Conservation (phyloP, 345 rosid species). For the Corymbia maculata region DNA sequence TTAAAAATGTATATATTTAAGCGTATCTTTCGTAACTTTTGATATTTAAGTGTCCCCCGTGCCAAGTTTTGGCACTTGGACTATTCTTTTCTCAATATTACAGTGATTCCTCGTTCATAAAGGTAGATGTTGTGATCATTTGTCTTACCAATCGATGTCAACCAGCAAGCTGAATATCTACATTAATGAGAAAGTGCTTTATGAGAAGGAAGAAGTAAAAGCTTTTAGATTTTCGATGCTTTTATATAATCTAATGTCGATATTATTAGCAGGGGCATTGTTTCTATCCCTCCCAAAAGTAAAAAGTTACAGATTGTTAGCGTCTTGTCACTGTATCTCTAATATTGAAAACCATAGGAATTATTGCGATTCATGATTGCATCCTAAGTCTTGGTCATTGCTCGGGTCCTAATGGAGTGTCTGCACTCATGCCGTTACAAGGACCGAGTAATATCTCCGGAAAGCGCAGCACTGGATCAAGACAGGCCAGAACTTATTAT, state of each 20-base stretch:
- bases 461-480: background rate
- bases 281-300: background rate
- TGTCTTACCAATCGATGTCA: background rate
- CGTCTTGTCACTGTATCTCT: background rate
- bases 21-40: too few species aligned
- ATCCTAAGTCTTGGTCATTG: background rate
- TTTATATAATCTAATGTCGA: background rate
- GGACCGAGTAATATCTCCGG: constrained; percentile 14
- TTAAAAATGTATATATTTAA: too few species aligned
- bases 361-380: background rate
- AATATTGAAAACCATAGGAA: background rate
- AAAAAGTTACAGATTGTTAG: background rate
- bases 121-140: background rate
- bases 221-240: background rate
- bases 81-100: too few species aligned
- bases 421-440: constrained; percentile 58
- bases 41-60: too few species aligned
- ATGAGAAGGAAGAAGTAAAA: background rate
- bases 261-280: background rate
- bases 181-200: background rate
- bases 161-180: background rate
- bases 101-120: too few species aligned
- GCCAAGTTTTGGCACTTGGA: too few species aligned
- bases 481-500: background rate
- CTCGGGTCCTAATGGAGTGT: constrained; percentile 65